Percentiles rank a stretch among this genome's conserved stretches.
Conservation (phyloP, 2,329 filamentous ascomycete species). For the Beauveria sp. region DNA sequence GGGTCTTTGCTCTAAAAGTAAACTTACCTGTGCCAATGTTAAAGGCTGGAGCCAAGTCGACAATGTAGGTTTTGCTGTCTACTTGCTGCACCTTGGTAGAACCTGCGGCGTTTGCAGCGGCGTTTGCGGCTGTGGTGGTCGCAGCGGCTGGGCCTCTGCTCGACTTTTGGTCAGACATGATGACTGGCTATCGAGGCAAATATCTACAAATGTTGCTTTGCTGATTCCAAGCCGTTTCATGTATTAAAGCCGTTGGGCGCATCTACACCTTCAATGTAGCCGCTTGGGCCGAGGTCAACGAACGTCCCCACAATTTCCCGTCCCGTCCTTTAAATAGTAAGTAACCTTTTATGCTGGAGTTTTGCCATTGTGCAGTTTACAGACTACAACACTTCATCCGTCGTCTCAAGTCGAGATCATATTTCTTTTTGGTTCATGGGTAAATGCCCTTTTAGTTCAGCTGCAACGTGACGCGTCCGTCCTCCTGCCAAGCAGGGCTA, state of each 20-base stretch:
- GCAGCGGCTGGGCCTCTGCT: background rate
- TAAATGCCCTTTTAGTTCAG: too few species aligned
- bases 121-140: too few species aligned
- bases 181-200: too few species aligned
- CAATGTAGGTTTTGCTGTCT: background rate
- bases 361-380: background rate
- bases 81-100: background rate
- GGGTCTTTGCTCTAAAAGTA: too few species aligned
- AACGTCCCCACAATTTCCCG: background rate
- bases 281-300: background rate
- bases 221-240: background rate
- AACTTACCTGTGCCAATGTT: slow-evolving; percentile 12
- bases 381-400: background rate
- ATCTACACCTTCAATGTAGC: too few species aligned
- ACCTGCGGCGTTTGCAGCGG: background rate
- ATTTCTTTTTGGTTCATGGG: too few species aligned
- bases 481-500: background rate
- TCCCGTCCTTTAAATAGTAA: background rate
- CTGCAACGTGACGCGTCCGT: background rate
- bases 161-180: background rate
- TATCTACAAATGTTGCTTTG: background rate
- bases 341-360: background rate
- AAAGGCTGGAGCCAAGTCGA: slow-evolving; percentile 3
- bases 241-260: too few species aligned
- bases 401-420: too few species aligned